Base-by-base conservation (phyloP, 345 rosid species). In the Litchi chinensis region DNA sequence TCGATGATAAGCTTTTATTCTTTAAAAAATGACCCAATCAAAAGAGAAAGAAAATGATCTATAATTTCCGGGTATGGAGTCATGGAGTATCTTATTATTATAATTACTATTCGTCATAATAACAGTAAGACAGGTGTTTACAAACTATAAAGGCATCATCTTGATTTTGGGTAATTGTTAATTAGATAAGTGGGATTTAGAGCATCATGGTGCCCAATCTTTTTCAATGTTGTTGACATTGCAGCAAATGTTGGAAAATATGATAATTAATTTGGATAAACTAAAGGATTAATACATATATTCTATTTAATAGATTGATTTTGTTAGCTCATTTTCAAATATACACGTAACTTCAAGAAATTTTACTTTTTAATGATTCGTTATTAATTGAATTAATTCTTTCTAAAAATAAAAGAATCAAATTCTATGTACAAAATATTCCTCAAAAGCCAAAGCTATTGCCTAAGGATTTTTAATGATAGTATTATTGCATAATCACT, bases 101-200 rank as follows among this genome's bases (percentile, higher is more conserved):
- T 46, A 48, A 24, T 46, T 46, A 8, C 11, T 50, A 50, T 11
- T 70, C 21, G 56, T 60, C 68, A n/a, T 41, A 60, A 40, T 73
- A 54, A 21, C 15, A 40, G 3, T 40, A 40, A n/a, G 52, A 73
- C 68, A 41, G 39, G 24, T 57, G 66, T 39, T 72, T 28, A 56
- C n/a, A 52, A 18, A 28, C 8, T 50, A 26, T 2, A 13, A 50
- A 4, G 5, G 26, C 16, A 5, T 11, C 22, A 16, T 5, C 63
- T 19, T 39, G 21, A 9, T 12, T 28, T 26, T 26, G 43, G 74
- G 46, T 10, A 8, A 28, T 37, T 32, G 19, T 72, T 72, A 72
- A 39, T 56, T 56, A 11, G 50, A 37, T 72, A 57, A 37, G 28
- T 73, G 76, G 76, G 76, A 59, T 73, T 73, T 21, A 12, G 24